phyloP scores from a whole-genome alignment of 179 eudicot species.

The Sideroxylon spinosum region DNA sequence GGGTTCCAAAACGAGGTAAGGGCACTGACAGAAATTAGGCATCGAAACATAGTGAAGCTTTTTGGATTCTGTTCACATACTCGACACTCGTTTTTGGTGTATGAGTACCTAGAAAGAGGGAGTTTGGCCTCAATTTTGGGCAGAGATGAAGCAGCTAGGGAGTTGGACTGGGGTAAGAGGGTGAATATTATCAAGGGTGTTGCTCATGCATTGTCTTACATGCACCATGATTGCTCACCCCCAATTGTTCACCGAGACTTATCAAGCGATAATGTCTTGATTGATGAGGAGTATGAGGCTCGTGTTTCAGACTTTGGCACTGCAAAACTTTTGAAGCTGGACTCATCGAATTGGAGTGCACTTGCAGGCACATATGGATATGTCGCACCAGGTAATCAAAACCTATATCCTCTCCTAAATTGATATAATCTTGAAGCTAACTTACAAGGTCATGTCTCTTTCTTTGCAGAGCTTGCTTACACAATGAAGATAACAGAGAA shows the following conservation, averaged over 20 bases:
- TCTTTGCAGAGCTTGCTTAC: slow-evolving; percentile 37
- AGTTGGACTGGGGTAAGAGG: slow-evolving; percentile 40
- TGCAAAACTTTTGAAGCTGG: slow-evolving; percentile 33
- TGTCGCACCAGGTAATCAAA: slow-evolving; percentile 46
- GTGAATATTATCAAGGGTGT: slow-evolving; percentile 40
- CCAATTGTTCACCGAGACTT: slow-evolving; percentile 60
- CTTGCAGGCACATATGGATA: slow-evolving; percentile 51
- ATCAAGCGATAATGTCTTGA: slow-evolving; percentile 42
- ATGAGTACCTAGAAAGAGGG: slow-evolving; percentile 39
- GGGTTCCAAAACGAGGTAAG: slow-evolving; percentile 34
- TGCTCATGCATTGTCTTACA: slow-evolving; percentile 48
- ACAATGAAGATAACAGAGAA: slow-evolving; percentile 42
- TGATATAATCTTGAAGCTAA: not conserved
- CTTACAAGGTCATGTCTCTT: not conserved
- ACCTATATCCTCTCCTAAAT: not conserved
- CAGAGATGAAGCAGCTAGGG: slow-evolving; percentile 17
- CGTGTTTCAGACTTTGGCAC: slow-evolving; percentile 48
- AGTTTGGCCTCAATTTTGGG: slow-evolving; percentile 27
- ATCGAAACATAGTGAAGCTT: slow-evolving; percentile 39
- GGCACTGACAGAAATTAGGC: slow-evolving; percentile 33
- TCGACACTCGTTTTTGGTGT: slow-evolving; percentile 22
- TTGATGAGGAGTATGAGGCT: slow-evolving; percentile 41
- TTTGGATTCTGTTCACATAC: slow-evolving; percentile 31
- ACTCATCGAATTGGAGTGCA: slow-evolving; percentile 37
- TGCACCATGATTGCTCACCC: slow-evolving; percentile 60